Conservation (phyloP, 176 grass and related monocot genomes). For the Pharus latifolius region DNA sequence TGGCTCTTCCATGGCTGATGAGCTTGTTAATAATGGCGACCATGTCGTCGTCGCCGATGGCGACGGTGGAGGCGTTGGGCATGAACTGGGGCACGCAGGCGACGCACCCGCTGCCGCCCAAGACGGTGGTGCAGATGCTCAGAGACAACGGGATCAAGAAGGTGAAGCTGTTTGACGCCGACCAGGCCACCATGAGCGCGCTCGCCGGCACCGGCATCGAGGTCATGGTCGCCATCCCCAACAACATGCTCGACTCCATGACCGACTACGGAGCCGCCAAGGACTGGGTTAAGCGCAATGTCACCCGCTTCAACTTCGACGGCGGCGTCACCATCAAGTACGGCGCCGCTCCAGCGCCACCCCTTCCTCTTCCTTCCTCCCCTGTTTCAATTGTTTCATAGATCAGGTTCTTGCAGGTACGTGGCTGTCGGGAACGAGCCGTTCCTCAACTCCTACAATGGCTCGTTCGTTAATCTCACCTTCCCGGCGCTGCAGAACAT, state of each 20-base stretch:
- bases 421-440: constrained; percentile 77
- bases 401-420: constrained; percentile 46
- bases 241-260: constrained; percentile 52
- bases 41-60: background rate
- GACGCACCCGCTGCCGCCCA: constrained; percentile 49
- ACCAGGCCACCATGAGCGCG: constrained; percentile 46
- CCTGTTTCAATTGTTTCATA: too few relatives aligned
- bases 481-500: constrained; percentile 71
- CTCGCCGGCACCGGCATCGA: constrained; percentile 62
- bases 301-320: constrained; percentile 60
- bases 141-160: constrained; percentile 69
- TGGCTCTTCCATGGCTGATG: constrained; percentile 1
- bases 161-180: constrained; percentile 91
- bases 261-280: constrained; percentile 46
- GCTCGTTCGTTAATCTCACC: constrained; percentile 63
- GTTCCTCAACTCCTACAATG: constrained; percentile 62
- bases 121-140: constrained; percentile 55
- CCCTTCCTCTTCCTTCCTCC: background rate
- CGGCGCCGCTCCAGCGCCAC: too few relatives aligned
- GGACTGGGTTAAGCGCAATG: constrained; percentile 59
- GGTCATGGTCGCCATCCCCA: constrained; percentile 88
- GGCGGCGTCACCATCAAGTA: constrained; percentile 77
- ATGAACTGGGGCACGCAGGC: constrained; percentile 92
- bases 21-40: background rate
- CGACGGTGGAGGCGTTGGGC: constrained; percentile 40